phyloP scores from a whole-genome alignment of 2,329 filamentous ascomycete species.

The Pleomassaria siparia region DNA sequence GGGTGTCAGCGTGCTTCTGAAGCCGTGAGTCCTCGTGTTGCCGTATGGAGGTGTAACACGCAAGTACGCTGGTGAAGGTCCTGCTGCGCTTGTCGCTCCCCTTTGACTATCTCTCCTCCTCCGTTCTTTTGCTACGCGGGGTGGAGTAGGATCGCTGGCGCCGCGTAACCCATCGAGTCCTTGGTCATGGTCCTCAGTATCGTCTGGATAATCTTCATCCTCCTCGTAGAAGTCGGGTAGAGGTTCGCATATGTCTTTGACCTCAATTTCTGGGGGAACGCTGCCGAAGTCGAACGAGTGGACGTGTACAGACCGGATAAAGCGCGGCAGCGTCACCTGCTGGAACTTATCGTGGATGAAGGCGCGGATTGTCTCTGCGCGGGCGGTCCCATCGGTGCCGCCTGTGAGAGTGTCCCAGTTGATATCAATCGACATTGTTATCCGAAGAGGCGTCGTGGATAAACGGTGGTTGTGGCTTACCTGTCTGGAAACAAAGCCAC shows the following conservation, averaged over 20 bases:
- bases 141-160: slow-evolving; percentile 26
- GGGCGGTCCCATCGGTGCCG: slow-evolving; percentile 80
- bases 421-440: slow-evolving; percentile 89
- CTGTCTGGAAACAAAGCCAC: slow-evolving; percentile 10
- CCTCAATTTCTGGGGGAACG: slow-evolving; percentile 79
- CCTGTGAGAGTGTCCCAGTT: slow-evolving; percentile 93
- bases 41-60: slow-evolving; percentile 26
- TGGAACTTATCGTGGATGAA: slow-evolving; percentile 98
- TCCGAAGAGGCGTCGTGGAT: slow-evolving; percentile 27
- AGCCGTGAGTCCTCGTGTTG: slow-evolving; percentile 28
- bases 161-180: slow-evolving; percentile 20
- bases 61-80: slow-evolving; percentile 18
- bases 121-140: slow-evolving; percentile 38
- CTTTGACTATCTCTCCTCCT: slow-evolving; percentile 25
- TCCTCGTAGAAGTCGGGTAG: slow-evolving; percentile 95
- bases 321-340: slow-evolving; percentile 83
- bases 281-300: slow-evolving; percentile 92
- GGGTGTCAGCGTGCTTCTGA: slow-evolving; percentile 32
- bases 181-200: slow-evolving; percentile 47
- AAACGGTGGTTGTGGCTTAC: slow-evolving; percentile 19
- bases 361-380: slow-evolving; percentile 82
- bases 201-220: slow-evolving; percentile 64
- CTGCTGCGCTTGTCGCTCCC: slow-evolving; percentile 17
- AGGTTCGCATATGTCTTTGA: slow-evolving; percentile 96
- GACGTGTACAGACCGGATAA: slow-evolving; percentile 94